Evolutionary conservation across 1,284 basidiomycete genomes (phyloP), one percentile per base, ranked within the genome.

Genomic region (Ganoderma multipileum): DNA sequence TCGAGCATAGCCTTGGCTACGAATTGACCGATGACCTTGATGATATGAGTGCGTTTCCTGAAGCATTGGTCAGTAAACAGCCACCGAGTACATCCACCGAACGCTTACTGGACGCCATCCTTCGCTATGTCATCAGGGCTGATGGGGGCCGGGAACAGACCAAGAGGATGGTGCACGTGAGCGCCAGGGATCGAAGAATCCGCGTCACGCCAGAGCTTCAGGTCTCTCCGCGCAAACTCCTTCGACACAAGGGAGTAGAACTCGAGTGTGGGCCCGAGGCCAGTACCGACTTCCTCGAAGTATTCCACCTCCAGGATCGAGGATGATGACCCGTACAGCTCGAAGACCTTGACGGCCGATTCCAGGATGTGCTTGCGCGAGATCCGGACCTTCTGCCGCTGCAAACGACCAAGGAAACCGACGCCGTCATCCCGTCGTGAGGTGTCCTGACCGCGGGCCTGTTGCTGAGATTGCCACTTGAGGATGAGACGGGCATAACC

Each of bases 201-300:
- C 5, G 91, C 90, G 76, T 96, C 95, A 69, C 95, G 87, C 97
- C 97, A 99, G 39, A 99, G 86, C 80, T 94, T 93, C 74, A 98
- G 82, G 71, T 95, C 91, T 74, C 91, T 89, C 68, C 95, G 86
- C 0, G 95, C 96, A 80, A 98, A 98, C 81, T 97, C 96, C 77
- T 91, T 93, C 61, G 95, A 97, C 18, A 96, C 96, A 63, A 99
- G 84, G 47, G 96, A 93, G 81, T 98, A 99, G 82, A 99, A 99
- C 83, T 99, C 98, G 42, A 99, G 86, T n/a, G 98, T 99, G 7
- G 97, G 98, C 3, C 98, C 98, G 14, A 99, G 84, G 38, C 98
- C 98, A 2, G 98, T 99, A 28, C 98, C 98, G 62, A 98, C 97
- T 84, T 99, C 98, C 78, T 98, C 96, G 79, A 99, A 99, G 84